Base-by-base conservation (phyloP, 371 early-diverging fungal species). In the Parasitella parasitica region DNA sequence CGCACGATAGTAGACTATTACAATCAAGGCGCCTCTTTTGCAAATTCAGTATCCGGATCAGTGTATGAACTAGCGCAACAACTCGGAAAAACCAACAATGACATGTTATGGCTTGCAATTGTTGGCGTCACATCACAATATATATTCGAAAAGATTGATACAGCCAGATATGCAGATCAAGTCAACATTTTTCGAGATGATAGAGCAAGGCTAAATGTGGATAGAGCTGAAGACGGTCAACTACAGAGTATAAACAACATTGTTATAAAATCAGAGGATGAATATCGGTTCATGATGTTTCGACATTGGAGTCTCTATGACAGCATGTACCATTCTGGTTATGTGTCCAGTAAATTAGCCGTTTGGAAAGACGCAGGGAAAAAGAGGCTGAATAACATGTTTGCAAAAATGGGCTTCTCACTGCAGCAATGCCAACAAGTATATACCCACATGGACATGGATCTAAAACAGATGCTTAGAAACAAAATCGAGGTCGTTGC, bases 231-330 rank as follows among this genome's bases (percentile, higher is more conserved):
- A n/a, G 50, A 67, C 20, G 51, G 35, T 5, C 4, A 39, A 15
- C 13, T 37, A 26, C 57, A 49, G 8, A 49, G 38, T 24, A 24
- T 20, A 2, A 22, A 57, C 2, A 60, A 59, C 24, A 56, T 64
- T 27, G 58, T 55, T n/a, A 74, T 78, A 32, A 70, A 68, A 48
- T 62, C 65, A 27, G 82, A 78, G 7, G 87, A 89, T 16, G 96
- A 95, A 71, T 91, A 93, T 54, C 72, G 89, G 39, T 87, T 97
- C 48, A 85, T 91, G 85, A 74, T 97, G 70, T 85, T 92, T 53
- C 81, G 95, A 43, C 97, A 97, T 70, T 97, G 97, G 97, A 91
- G 89, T 26, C 71, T 97, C 18, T 89, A 89, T 63, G 93, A 91
- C 28, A 86, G 90, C 56, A 88, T 97, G 93, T 88, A 85, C 52